phyloP scores from a whole-genome alignment of 352 stramenopile species.

The Thraustochytrium sp. region DNA sequence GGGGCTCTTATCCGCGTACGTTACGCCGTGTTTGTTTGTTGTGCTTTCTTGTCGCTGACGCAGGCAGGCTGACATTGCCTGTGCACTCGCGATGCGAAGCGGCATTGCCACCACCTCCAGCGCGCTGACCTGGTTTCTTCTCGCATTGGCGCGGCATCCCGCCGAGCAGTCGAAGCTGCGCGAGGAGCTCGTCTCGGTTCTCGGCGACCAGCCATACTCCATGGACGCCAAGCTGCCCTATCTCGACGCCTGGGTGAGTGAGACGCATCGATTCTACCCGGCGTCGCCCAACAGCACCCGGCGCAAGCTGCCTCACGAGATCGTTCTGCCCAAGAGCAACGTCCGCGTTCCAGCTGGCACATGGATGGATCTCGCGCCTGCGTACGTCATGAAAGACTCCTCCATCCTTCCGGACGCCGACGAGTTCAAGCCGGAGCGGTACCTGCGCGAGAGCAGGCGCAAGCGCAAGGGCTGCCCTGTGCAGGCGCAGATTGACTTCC shows the following conservation, averaged over 20 bases:
- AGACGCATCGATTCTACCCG: neutral
- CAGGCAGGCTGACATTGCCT: too few relatives aligned
- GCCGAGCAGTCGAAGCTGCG: neutral
- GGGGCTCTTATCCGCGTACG: neutral
- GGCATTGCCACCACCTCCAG: neutral
- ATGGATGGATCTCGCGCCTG: neutral
- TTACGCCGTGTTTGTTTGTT: neutral
- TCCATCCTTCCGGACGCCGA: neutral
- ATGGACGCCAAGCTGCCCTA: conserved; percentile 8
- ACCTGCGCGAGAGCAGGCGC: neutral
- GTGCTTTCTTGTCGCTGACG: too few relatives aligned
- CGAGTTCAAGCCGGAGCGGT: conserved; percentile 23
- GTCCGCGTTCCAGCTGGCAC: neutral
- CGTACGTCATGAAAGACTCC: neutral
- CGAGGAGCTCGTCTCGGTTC: neutral
- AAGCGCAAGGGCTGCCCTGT: neutral
- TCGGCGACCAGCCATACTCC: neutral
- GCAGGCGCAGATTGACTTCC: neutral
- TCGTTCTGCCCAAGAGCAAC: neutral
- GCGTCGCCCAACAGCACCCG: neutral
- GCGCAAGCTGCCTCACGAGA: conserved; percentile 12
- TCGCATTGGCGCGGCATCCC: neutral
- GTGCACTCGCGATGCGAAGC: too few relatives aligned
- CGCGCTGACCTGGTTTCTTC: neutral
- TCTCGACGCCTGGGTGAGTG: neutral